Evolutionary conservation across 352 stramenopile species (phyloP).

Genomic region (Phytophthora chlamydospora): DNA sequence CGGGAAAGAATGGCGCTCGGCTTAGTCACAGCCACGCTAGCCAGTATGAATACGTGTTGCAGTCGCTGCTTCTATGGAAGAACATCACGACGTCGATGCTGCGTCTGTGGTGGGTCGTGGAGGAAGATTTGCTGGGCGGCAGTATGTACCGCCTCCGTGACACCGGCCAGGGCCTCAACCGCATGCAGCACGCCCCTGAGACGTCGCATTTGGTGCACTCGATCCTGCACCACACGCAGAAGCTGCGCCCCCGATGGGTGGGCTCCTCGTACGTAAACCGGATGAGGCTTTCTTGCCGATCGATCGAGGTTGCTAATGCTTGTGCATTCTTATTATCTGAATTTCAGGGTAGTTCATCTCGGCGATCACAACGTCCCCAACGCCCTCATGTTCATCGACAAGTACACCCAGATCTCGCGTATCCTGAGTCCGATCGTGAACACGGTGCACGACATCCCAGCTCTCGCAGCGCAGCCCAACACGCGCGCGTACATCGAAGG

Average conservation of each 20-base stretch:
- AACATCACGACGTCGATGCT: slow-evolving; percentile 71
- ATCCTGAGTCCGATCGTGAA: slow-evolving; percentile 72
- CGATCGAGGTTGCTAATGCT: too few species aligned
- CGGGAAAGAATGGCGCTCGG: slow-evolving; percentile 62
- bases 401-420: slow-evolving; percentile 92
- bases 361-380: slow-evolving; percentile 96
- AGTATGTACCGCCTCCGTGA: slow-evolving; percentile 63
- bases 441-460: slow-evolving; percentile 56
- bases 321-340: too few species aligned
- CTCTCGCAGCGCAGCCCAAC: slow-evolving; percentile 47
- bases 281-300: too few species aligned
- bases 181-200: slow-evolving; percentile 67
- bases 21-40: slow-evolving; percentile 62
- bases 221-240: slow-evolving; percentile 58
- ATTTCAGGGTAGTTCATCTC: slow-evolving; percentile 95
- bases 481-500: slow-evolving; percentile 75
- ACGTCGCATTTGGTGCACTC: slow-evolving; percentile 59
- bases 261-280: too few species aligned
- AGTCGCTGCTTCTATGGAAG: slow-evolving; percentile 67
- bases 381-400: slow-evolving; percentile 96
- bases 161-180: slow-evolving; percentile 72
- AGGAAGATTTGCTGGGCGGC: slow-evolving; percentile 63
- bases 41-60: slow-evolving; percentile 73
- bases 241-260: slow-evolving; percentile 67
- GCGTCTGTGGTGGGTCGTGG: slow-evolving; percentile 67